Base-by-base conservation (phyloP, 106 monocot genomes). In the Chionographis japonica region DNA sequence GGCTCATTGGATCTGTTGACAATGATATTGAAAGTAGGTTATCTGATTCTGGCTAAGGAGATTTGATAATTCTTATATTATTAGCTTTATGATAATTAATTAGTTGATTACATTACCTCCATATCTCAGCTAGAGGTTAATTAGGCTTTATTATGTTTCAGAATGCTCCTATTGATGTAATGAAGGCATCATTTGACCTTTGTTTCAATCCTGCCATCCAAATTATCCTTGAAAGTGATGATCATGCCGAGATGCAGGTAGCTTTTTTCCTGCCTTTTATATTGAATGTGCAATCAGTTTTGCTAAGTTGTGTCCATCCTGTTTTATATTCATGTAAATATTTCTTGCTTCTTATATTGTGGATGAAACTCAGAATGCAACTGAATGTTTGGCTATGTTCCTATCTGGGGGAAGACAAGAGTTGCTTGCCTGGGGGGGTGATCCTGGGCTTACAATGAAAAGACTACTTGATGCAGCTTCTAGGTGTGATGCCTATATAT, bases 211-310 rank as follows among this genome's bases (percentile, higher is more conserved):
- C 76, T 54, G 75, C 78, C 20, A 66, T 85, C 51, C 78, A 72
- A 72, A 72, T 98, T 58, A 63, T 98, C 67, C 83, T 92, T 27
- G 72, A 78, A 81, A 93, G 84, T 75, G 85, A 92, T 68, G 97
- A 98, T 78, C 86, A 98, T 79, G 78, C 85, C 69, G 92, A 87
- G 78, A 77, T 93, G 89, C 97, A 98, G 92, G 97, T 89, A 43
- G 35, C 19, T 38, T 49, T 50, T 37, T n/a, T 19, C 51, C 52
- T 6, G 17, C 40, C 8, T 55, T 68, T 49, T 77, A 35, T 37
- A 14, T 37, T 69, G 17, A 60, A 38, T 35, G 27, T 42, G 15
- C 39, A 49, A 11, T 63, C 3, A 15, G 8, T 36, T 41, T 3
- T 55, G 8, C 20, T 14, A 19, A 43, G 10, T 56, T 53, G 16